phyloP scores from a whole-genome alignment of 768 basidiomycete species.

The Mycena alexandri region DNA sequence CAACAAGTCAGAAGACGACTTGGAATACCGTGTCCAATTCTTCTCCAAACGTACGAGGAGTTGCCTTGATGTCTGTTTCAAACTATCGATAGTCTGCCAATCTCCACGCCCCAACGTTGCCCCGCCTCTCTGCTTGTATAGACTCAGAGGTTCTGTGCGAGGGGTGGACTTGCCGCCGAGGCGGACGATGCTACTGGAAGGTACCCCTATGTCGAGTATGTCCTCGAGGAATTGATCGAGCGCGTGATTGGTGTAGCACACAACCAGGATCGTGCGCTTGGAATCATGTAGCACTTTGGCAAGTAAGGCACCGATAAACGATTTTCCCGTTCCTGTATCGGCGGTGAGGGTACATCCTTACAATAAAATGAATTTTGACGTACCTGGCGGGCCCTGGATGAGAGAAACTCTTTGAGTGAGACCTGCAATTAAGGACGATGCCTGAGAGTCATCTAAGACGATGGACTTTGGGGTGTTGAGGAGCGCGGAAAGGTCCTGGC shows the following conservation, averaged over 20 bases:
- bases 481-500: slow-evolving; percentile 55
- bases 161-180: slow-evolving; percentile 69
- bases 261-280: slow-evolving; percentile 67
- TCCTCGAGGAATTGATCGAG: slow-evolving; percentile 78
- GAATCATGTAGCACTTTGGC: slow-evolving; percentile 72
- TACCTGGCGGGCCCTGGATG: slow-evolving; percentile 82
- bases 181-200: slow-evolving; percentile 61
- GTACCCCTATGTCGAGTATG: slow-evolving; percentile 71
- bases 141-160: slow-evolving; percentile 58
- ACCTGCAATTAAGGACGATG: slow-evolving; percentile 60
- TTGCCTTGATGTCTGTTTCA: slow-evolving; percentile 45
- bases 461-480: slow-evolving; percentile 56
- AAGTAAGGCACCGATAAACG: slow-evolving; percentile 76
- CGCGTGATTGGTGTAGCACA: slow-evolving; percentile 83
- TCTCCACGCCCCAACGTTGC: slow-evolving; percentile 47
- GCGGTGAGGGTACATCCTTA: background rate
- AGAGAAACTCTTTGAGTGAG: slow-evolving; percentile 69
- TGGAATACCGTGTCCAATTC: slow-evolving; percentile 40
- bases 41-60: slow-evolving; percentile 41
- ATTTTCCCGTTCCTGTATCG: slow-evolving; percentile 76
- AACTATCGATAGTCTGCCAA: slow-evolving; percentile 56
- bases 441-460: slow-evolving; percentile 65
- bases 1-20: slow-evolving; percentile 50
- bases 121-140: slow-evolving; percentile 54
- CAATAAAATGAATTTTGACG: slow-evolving; percentile 29